phyloP scores from a whole-genome alignment of 768 basidiomycete species.

The Phaeotremella fagi region DNA sequence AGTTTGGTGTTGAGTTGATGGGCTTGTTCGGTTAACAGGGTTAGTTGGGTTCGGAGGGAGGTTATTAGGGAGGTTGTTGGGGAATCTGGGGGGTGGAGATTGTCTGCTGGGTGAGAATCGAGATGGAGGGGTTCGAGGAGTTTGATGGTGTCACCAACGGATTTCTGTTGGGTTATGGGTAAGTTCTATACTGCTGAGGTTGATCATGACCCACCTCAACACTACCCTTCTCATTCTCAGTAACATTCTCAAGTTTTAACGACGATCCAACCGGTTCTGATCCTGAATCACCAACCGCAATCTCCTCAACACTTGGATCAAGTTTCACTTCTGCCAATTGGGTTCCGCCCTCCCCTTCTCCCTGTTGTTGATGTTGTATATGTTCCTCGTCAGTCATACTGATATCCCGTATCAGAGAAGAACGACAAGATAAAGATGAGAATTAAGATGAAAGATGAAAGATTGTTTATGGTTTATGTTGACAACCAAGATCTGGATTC shows the following conservation, averaged over 20 bases:
- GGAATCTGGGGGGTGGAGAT: constrained; percentile 64
- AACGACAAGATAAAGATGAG: no score
- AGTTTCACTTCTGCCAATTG: not conserved
- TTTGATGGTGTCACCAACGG: not conserved
- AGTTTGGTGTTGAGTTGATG: constrained; percentile 87
- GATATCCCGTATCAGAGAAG: no score
- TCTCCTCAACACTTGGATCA: not conserved
- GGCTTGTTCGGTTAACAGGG: constrained; percentile 84
- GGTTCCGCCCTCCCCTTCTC: not conserved
- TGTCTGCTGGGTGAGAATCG: constrained; percentile 29
- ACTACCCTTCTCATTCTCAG: not conserved
- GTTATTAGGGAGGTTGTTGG: constrained; percentile 62
- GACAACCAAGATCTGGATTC: no score
- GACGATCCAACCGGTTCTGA: not conserved
- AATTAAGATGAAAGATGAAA: no score
- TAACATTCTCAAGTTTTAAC: not conserved
- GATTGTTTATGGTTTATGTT: no score
- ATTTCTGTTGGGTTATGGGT: no score
- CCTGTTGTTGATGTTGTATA: no score
- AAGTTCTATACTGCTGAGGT: no score
- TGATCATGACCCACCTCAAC: no score
- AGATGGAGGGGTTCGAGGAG: constrained; percentile 11
- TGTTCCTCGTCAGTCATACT: no score
- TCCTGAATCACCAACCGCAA: not conserved
- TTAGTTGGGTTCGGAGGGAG: constrained; percentile 72